Conservation (phyloP, 2,329 filamentous ascomycete species). For the Hymenotorrendiella dingleyae region DNA sequence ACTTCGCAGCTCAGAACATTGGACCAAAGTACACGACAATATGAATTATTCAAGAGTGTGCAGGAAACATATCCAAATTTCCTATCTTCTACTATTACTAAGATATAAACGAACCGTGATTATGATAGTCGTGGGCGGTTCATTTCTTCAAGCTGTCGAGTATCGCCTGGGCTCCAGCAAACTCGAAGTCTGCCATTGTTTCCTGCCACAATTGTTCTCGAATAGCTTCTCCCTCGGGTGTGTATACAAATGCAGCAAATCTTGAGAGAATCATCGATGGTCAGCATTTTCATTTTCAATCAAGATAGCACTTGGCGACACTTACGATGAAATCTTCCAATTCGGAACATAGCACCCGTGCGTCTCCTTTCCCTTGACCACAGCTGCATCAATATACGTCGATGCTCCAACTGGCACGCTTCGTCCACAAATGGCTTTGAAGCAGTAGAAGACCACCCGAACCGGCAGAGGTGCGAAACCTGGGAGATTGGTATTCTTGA, state of each 20-base stretch:
- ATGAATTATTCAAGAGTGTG: no score
- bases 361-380: slow-evolving; percentile 41
- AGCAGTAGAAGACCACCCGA: slow-evolving; percentile 15
- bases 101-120: no score
- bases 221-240: slow-evolving; percentile 12
- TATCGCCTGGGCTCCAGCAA: slow-evolving; percentile 8
- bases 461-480: slow-evolving; percentile 28
- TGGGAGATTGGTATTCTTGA: slow-evolving; percentile 36
- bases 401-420: slow-evolving; percentile 36
- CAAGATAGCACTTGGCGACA: not conserved
- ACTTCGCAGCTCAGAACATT: no score
- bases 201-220: slow-evolving; percentile 22
- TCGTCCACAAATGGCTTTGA: slow-evolving; percentile 30
- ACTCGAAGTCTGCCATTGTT: slow-evolving; percentile 23
- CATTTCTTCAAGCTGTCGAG: not conserved
- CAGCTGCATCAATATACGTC: slow-evolving; percentile 41
- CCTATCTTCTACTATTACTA: no score
- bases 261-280: slow-evolving; percentile 10
- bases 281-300: not conserved
- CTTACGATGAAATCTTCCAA: slow-evolving; percentile 4
- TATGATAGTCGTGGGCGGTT: not conserved
- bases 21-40: no score
- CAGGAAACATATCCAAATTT: no score
- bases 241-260: slow-evolving; percentile 19
- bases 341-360: slow-evolving; percentile 44